These are phyloP conservation scores for Brassica rapa DNA, from an alignment of 345 rosid genomes.

Conservation along the genomic window DNA sequence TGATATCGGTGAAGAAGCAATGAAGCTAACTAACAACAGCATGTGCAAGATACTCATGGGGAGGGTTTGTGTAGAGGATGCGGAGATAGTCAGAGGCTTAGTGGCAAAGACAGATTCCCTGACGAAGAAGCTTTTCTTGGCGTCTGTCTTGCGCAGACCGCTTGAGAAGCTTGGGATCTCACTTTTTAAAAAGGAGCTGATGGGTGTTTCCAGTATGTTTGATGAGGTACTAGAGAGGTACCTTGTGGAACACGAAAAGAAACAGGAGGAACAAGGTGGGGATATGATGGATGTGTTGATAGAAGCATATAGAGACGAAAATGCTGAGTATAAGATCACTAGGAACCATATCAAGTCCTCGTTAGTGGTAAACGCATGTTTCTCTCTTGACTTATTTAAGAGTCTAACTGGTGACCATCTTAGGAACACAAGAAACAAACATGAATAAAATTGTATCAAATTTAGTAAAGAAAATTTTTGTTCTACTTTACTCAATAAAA, in stretches of 20 bases:
- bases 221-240: neutral
- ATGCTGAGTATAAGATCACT: slow-evolving; percentile 53
- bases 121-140: neutral
- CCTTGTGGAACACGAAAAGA: neutral
- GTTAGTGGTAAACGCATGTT: slow-evolving; percentile 49
- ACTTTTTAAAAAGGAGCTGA: neutral
- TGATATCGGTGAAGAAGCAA: neutral
- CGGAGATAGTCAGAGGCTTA: neutral
- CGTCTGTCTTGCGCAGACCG: neutral
- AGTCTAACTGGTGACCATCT: too few species aligned
- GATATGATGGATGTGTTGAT: neutral
- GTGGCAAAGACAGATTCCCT: neutral
- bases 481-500: too few species aligned
- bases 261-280: neutral
- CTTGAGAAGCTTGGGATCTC: neutral
- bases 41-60: neutral
- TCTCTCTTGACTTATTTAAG: too few species aligned
- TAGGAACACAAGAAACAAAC: too few species aligned
- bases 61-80: neutral
- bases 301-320: slow-evolving; percentile 26
- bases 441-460: too few species aligned
- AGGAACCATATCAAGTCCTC: slow-evolving; percentile 64
- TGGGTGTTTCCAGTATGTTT: neutral
- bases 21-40: neutral
- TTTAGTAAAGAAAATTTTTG: too few species aligned